These are phyloP conservation scores for Ochromonas danica DNA, from an alignment of 108 stramenopile genomes.

Conservation along the genomic window DNA sequence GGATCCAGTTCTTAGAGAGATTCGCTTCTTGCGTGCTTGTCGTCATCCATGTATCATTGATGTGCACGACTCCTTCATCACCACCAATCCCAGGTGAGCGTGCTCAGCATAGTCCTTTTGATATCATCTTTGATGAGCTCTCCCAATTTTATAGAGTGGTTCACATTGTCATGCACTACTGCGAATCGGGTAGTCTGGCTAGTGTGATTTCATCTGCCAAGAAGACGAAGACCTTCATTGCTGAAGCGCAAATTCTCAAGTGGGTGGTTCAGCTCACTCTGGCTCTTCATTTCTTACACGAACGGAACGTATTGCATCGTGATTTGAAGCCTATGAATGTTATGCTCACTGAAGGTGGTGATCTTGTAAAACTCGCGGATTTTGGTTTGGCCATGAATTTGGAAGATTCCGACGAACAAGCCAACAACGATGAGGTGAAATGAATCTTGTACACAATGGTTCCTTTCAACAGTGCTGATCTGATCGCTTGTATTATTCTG, in stretches of 20 bases:
- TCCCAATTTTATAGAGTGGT: constrained; percentile 11
- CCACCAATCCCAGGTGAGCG: constrained; percentile 27
- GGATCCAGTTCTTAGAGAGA: background rate
- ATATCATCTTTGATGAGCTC: background rate
- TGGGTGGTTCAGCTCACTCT: constrained; percentile 14
- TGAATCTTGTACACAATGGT: background rate
- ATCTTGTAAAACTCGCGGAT: constrained; percentile 25
- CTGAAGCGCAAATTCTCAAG: constrained; percentile 24
- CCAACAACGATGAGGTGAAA: background rate
- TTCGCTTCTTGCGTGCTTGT: background rate
- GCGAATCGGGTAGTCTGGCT: constrained; percentile 19
- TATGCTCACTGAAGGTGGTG: constrained; percentile 35
- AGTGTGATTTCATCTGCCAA: constrained; percentile 26
- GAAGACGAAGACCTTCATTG: constrained; percentile 7
- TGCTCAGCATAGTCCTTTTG: background rate
- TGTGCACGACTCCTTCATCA: constrained; percentile 28
- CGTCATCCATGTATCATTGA: constrained; percentile 30
- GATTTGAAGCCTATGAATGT: constrained; percentile 34
- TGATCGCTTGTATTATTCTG: background rate
- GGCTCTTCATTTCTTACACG: constrained; percentile 28
- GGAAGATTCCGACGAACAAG: background rate
- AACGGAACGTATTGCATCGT: background rate
- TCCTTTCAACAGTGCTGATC: background rate
- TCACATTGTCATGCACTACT: constrained; percentile 32
- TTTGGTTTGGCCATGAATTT: constrained; percentile 28